Conservation (phyloP, 805 yeast genomes). For the Maudiozyma serrabonitensis region DNA sequence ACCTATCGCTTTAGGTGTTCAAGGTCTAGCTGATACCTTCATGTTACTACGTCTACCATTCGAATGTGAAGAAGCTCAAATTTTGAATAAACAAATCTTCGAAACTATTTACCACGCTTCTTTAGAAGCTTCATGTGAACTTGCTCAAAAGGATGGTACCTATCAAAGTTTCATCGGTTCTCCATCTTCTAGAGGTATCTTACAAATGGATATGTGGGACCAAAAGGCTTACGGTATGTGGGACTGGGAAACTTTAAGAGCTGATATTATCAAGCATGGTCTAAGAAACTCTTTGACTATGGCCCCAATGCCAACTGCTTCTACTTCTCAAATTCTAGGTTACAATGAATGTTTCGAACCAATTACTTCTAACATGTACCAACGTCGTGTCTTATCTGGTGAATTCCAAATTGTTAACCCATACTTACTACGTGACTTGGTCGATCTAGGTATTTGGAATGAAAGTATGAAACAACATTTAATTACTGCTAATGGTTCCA, state of each 20-base stretch:
- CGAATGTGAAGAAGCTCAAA: slow-evolving; percentile 70
- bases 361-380: slow-evolving; percentile 82
- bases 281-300: slow-evolving; percentile 78
- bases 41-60: slow-evolving; percentile 74
- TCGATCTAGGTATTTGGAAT: slow-evolving; percentile 76
- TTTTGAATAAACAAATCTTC: slow-evolving; percentile 73
- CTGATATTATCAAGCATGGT: slow-evolving; percentile 51
- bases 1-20: slow-evolving; percentile 97
- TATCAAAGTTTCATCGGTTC: slow-evolving; percentile 74
- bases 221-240: slow-evolving; percentile 68
- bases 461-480: slow-evolving; percentile 69
- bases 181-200: slow-evolving; percentile 76
- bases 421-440: slow-evolving; percentile 72
- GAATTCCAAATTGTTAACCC: slow-evolving; percentile 90
- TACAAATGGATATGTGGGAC: slow-evolving; percentile 86
- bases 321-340: slow-evolving; percentile 92
- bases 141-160: slow-evolving; percentile 59
- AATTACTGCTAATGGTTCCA: slow-evolving; percentile 72
- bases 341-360: slow-evolving; percentile 96
- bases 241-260: slow-evolving; percentile 74
- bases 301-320: slow-evolving; percentile 98
- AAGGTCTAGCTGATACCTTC: slow-evolving; percentile 88
- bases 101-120: slow-evolving; percentile 96
- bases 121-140: slow-evolving; percentile 74
- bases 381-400: slow-evolving; percentile 85